Conservation (phyloP, 106 monocot species). For the Acorus calamus region DNA sequence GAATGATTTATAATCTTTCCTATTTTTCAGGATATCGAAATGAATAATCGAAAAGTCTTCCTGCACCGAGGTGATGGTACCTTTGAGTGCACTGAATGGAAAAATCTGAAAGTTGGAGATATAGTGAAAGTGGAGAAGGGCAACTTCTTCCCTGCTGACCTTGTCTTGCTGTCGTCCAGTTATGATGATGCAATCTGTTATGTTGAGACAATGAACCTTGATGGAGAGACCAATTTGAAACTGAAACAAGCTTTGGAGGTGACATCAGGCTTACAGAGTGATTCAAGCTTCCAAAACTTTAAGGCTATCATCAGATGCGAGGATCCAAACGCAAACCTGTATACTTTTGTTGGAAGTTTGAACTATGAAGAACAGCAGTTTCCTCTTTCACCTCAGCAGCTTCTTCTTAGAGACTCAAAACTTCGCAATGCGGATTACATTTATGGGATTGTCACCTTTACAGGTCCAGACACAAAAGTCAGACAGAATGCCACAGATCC, state of each 20-base stretch:
- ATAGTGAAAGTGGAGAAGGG: conserved; percentile 86
- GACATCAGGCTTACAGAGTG: conserved; percentile 55
- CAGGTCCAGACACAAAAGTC: conserved; percentile 86
- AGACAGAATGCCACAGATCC: conserved; percentile 88
- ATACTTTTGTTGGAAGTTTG: conserved; percentile 77
- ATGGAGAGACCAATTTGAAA: conserved; percentile 92
- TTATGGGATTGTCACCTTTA: conserved; percentile 75
- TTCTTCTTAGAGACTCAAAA: conserved; percentile 83
- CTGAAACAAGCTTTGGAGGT: conserved; percentile 68
- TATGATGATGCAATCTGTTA: conserved; percentile 89
- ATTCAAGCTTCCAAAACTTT: conserved; percentile 43
- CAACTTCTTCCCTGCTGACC: conserved; percentile 78
- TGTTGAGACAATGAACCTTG: conserved; percentile 96
- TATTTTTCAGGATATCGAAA: conserved; percentile 56
- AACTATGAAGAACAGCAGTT: conserved; percentile 43
- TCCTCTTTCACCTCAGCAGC: conserved; percentile 75
- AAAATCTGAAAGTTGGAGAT: conserved; percentile 70
- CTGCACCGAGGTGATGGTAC: conserved; percentile 42
- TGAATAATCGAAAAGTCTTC: conserved; percentile 70
- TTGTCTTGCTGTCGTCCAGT: conserved; percentile 76
- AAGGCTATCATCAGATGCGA: conserved; percentile 60
- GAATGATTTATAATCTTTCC: not conserved
- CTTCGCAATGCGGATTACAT: conserved; percentile 76
- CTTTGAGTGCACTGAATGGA: conserved; percentile 62
- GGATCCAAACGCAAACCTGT: conserved; percentile 80